A percentile compares a stretch with the other conserved stretches of the same genome.
Conservation (phyloP, 257 asterid genomes). For the Solanum raphanifolium region DNA sequence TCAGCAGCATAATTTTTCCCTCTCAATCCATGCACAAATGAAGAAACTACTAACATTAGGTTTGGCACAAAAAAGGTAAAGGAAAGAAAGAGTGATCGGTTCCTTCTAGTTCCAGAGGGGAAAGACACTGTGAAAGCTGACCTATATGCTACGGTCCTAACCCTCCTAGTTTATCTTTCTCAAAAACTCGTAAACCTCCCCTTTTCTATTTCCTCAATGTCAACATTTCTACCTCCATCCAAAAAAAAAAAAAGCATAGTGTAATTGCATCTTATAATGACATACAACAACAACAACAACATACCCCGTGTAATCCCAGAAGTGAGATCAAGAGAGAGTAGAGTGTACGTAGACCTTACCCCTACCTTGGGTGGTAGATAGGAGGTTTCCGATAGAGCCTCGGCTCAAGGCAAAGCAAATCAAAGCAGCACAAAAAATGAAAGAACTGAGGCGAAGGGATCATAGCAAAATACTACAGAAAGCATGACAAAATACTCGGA, state of each 20-base stretch:
- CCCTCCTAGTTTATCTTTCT: neutral
- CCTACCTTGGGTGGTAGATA: neutral
- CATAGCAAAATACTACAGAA: neutral
- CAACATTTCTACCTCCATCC: neutral
- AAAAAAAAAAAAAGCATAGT: neutral
- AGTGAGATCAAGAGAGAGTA: neutral
- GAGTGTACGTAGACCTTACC: neutral
- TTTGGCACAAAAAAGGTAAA: neutral
- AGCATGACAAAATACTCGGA: neutral
- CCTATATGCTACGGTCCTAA: neutral
- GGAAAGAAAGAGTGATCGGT: neutral
- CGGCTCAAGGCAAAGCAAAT: neutral
- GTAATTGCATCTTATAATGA: neutral
- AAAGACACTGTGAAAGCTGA: neutral
- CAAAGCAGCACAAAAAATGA: neutral
- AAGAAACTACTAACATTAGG: neutral
- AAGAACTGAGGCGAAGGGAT: neutral
- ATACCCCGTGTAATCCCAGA: neutral
- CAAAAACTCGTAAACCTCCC: neutral
- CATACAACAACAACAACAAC: neutral
- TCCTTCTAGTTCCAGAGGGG: neutral
- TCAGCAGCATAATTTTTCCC: neutral
- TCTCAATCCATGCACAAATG: neutral
- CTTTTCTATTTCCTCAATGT: neutral
- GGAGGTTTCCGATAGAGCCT: neutral